Percentiles rank a stretch among this genome's conserved stretches.
These are phyloP conservation scores for Berkeleyomyces rouxiae DNA, from an alignment of 2,329 filamentous ascomycete genomes.

Conservation along the genomic window DNA sequence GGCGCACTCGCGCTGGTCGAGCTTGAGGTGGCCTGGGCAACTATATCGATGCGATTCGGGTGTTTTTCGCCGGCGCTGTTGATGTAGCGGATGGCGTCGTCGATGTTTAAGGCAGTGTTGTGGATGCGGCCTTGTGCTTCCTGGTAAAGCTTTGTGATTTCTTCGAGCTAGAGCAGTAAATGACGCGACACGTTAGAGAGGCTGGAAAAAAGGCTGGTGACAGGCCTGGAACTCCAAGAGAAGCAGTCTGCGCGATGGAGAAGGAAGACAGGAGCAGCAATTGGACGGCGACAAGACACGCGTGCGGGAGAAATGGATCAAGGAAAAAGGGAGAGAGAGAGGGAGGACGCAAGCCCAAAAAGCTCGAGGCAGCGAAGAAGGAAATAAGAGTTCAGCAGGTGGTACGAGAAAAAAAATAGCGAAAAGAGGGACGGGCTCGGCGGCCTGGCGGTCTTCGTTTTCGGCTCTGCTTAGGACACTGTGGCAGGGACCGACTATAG, in stretches of 20 bases:
- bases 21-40: constrained; percentile 28
- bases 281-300: background rate
- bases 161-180: constrained; percentile 30
- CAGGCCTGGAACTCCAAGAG: background rate
- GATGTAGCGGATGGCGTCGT: constrained; percentile 57
- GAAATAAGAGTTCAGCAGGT: background rate
- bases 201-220: background rate
- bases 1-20: constrained; percentile 23
- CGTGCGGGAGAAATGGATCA: background rate
- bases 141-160: constrained; percentile 44
- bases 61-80: constrained; percentile 49
- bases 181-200: constrained; percentile 15
- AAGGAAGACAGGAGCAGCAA: background rate
- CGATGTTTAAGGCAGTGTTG: constrained; percentile 48
- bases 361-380: constrained; percentile 1
- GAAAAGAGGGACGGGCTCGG: background rate
- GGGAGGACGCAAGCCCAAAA: background rate
- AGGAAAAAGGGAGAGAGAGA: background rate
- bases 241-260: no score
- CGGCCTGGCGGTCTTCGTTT: no score
- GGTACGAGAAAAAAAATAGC: background rate
- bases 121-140: constrained; percentile 57
- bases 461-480: background rate
- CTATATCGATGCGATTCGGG: constrained; percentile 57
- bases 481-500: background rate